Conservation (phyloP, 73 alveolate genomes). For the Uronychia binucleata region DNA sequence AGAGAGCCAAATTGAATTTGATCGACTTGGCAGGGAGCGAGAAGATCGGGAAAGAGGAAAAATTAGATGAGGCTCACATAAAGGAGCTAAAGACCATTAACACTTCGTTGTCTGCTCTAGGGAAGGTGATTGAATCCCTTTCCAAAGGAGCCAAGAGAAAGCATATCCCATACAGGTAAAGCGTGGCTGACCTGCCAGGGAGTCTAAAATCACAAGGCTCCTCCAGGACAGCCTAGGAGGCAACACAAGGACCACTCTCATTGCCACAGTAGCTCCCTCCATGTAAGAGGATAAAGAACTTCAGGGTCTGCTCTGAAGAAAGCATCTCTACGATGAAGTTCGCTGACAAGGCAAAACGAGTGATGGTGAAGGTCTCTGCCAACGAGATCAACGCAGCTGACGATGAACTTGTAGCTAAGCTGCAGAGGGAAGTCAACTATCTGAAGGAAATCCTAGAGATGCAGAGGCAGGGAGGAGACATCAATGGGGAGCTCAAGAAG, state of each 20-base stretch:
- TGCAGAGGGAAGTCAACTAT: slow-evolving; percentile 76
- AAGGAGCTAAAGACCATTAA: slow-evolving; percentile 85
- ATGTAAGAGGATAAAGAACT: too few species aligned
- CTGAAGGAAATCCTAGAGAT: slow-evolving; percentile 74
- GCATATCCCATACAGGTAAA: slow-evolving; percentile 40
- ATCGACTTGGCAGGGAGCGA: slow-evolving; percentile 96
- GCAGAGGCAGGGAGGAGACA: slow-evolving; percentile 70
- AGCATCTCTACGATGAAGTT: slow-evolving; percentile 85
- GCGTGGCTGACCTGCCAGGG: slow-evolving; percentile 81
- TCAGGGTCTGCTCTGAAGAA: slow-evolving; percentile 88
- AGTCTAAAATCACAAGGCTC: slow-evolving; percentile 89
- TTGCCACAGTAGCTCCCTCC: slow-evolving; percentile 88
- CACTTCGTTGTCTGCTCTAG: slow-evolving; percentile 84
- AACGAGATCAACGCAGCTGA: slow-evolving; percentile 83
- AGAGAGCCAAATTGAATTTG: slow-evolving; percentile 74
- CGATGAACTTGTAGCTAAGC: slow-evolving; percentile 75
- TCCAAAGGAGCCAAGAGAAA: slow-evolving; percentile 36
- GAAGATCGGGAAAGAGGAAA: slow-evolving; percentile 78
- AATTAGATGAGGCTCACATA: slow-evolving; percentile 70
- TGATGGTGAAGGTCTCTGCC: slow-evolving; percentile 66
- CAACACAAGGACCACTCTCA: slow-evolving; percentile 74
- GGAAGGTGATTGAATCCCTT: slow-evolving; percentile 70
- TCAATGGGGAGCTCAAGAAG: slow-evolving; percentile 55
- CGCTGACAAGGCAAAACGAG: slow-evolving; percentile 93
- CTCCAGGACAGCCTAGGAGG: slow-evolving; percentile 91